Evolutionary conservation across 108 stramenopile species (phyloP), one percentile per base, ranked within the genome.

Genomic region (Stephanodiscus minutulus): DNA sequence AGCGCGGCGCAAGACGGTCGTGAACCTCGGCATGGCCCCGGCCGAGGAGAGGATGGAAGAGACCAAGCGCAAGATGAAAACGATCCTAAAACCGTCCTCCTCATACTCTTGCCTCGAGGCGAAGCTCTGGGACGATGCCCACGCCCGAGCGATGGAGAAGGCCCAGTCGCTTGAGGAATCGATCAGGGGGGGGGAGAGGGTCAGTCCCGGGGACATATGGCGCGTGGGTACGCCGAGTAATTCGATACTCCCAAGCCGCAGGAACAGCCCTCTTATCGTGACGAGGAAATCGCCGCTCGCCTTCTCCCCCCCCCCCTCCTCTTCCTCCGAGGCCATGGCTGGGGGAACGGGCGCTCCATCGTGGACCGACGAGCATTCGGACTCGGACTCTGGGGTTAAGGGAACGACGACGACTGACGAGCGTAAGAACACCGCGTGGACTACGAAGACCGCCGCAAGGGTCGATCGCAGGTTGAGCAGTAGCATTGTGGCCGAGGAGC

Each of bases 1-100:
- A 28, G 85, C 88, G 63, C 68, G 91, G 10, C 70, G 88, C 13
- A 88, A 82, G 21, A 89, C 91, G 5, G 87, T 89, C 5, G 84
- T 76, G 31, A 88, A 87, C 35, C 68, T 92, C 7, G 73, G 81
- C n/a, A 85, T 72, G 54, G 57, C 76, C 33, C 72, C 75, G 15
- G 62, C 64, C 3, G 67, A 84, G 27, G 91, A 92, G 65, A 83
- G 81, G 57, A 73, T 84, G 10, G 79, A 81, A 25, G 70, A 11
- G 31, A 62, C 64, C 3, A 69, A 39, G 25, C 67, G 70, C 24
- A 47, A 31, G 2, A 22, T 81, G 47, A 25, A 65, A n/a, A 79
- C 66, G 58, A 53, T 63, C 0, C 11, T 72, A 0, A 58, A 48
- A 28, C 22, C 31, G 15, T 39, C 65, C 31, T 22, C 39, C 24